Evolutionary conservation across 805 yeast species (phyloP).

Genomic region (Candida orba): DNA sequence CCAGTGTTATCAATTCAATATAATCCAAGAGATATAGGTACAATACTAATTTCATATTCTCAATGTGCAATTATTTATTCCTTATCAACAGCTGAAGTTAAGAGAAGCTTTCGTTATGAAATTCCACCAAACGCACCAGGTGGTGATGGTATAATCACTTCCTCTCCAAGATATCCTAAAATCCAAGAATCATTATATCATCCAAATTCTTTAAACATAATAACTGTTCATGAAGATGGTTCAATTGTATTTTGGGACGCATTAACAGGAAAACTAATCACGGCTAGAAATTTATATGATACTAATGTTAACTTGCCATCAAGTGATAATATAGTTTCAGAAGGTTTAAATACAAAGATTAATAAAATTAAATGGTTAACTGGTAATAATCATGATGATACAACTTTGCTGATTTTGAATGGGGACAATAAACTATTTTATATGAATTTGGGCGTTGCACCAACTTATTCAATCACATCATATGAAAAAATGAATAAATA

Average conservation of each 20-base stretch:
- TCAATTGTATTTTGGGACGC: slow-evolving; percentile 92
- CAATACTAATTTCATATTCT: slow-evolving; percentile 65
- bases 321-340: slow-evolving; percentile 10
- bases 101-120: slow-evolving; percentile 50
- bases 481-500: slow-evolving; percentile 76
- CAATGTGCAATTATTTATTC: slow-evolving; percentile 66
- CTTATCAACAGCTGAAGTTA: slow-evolving; percentile 51
- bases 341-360: slow-evolving; percentile 31
- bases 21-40: slow-evolving; percentile 87
- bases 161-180: slow-evolving; percentile 33
- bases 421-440: slow-evolving; percentile 44
- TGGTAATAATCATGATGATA: slow-evolving; percentile 69
- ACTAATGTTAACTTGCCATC: slow-evolving; percentile 52
- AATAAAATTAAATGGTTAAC: slow-evolving; percentile 70
- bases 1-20: slow-evolving; percentile 63
- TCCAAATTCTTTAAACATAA: slow-evolving; percentile 84
- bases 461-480: slow-evolving; percentile 73
- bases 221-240: slow-evolving; percentile 76
- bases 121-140: slow-evolving; percentile 68
- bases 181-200: slow-evolving; percentile 64
- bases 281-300: slow-evolving; percentile 68
- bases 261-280: slow-evolving; percentile 60
- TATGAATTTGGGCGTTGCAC: slow-evolving; percentile 74
- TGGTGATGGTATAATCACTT: slow-evolving; percentile 38
- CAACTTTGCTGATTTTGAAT: slow-evolving; percentile 64